Evolutionary conservation across 164 flowering plant species (phyloP), one percentile per base, ranked within the genome.

Genomic region (Cinnamomum micranthum): DNA sequence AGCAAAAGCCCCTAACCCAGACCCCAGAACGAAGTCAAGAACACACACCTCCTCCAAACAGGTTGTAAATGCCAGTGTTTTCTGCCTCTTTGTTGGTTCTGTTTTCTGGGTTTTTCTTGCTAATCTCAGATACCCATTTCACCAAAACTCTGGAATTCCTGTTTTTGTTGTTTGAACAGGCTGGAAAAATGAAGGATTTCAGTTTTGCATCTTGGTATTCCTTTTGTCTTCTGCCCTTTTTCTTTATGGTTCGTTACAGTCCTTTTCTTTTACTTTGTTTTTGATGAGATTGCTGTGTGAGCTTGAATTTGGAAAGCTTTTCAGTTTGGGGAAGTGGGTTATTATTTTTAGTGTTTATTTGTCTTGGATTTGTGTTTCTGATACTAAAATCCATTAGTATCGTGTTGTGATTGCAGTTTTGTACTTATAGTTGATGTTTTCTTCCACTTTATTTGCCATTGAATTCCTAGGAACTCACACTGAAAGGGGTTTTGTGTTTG

Each of bases 301-400:
- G 60, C 17, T 14, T 17, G n/a, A 55, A 55, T 55, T 2, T 55
- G 20, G 60, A 4, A 55, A 55, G 60, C 11, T 15, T 19, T 67
- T 19, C 33, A 20, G 50, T 12, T 28, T 14, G 28, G 33, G 69
- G 33, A 6, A 28, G 35, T 25, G 17, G 41, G n/a, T 67, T 23
- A 65, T 24, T 65, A 20, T 24, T 64, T 64, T 25, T 65, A 23
- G 31, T 65, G 24, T 13, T 23, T 65, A 11, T 24, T 25, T 25
- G 27, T 65, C 27, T 25, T 65, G 68, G 68, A 24, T 23, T 14
- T 65, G 68, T 65, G 68, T 65, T 65, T 65, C 24, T 65, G 68
- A 60, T 4, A 65, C 27, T n/a, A 10, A 25, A 28, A 23, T 65
- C 27, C 68, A 1, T 23, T 65, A 12, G 27, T 11, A 23, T 65